Base-by-base conservation (phyloP, 805 yeast genomes). In the Komagataella mondaviorum region DNA sequence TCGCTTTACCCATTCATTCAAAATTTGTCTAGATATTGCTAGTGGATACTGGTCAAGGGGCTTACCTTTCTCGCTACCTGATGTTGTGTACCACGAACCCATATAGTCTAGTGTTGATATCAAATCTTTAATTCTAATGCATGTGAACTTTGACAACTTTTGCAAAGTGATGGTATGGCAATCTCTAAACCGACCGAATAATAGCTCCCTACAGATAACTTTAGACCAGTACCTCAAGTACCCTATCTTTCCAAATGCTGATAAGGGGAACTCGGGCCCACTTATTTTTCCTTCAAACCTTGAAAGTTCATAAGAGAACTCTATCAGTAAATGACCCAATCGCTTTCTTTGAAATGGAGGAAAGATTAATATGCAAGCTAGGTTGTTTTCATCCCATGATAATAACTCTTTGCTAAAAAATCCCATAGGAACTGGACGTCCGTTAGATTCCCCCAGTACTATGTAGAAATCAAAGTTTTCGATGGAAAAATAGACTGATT, bases 201-300 rank as follows among this genome's bases (percentile, higher is more conserved):
- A 44, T 39, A 79, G 57, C 50, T 71, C 75, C 52, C 68, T 57
- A 1, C 77, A 71, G 0, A 85, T 55, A 3, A 70, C 63, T 48
- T 74, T 71, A 6, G 85, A 71, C 99, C 98, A 93, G 65, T 78
- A 90, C 14, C 75, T 68, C 17, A 85, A 60, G 60, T 89, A 93
- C 6, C 90, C 78, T 7, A 78, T 68, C 50, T 75, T 72, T 0
- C 99, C 99, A 64, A 81, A 85, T 0, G 84, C 83, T 5, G 96
- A 85, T 7, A 93, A 68, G 0, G 99, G 99, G 56, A 81, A 76
- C 62, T 93, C 99, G 0, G 99, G 99, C 0, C 97, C 95, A 54
- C 96, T 88, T 1, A 77, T 65, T 18, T 70, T 57, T 30, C 78
- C 80, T 46, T 85, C 86, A 14, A 73, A 75, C 45, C 78, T 69